Percentiles rank a stretch among this genome's conserved stretches.
Conservation (phyloP, 768 basidiomycete genomes). For the Leccinellum luteum region DNA sequence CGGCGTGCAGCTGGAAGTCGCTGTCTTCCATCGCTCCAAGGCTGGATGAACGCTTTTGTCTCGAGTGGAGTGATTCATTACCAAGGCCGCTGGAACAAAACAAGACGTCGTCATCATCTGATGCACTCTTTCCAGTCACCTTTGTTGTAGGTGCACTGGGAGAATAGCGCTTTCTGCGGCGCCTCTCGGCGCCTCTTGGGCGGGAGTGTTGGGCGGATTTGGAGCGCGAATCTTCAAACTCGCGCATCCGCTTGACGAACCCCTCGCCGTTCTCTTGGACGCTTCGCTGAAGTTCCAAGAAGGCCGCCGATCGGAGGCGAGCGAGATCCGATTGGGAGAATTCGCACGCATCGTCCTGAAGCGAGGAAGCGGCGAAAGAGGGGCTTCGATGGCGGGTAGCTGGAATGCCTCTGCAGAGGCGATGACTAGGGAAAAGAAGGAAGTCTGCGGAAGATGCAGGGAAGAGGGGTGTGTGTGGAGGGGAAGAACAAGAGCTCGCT, state of each 20-base stretch:
- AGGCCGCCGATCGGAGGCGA: conserved; percentile 58
- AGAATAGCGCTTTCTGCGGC: conserved; percentile 41
- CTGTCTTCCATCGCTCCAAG: conserved; percentile 43
- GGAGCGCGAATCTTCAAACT: conserved; percentile 58
- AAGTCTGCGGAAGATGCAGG: conserved; percentile 52
- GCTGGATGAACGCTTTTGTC: conserved; percentile 45
- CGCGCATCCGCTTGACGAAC: conserved; percentile 69
- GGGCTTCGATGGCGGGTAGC: conserved; percentile 16
- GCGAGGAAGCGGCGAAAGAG: conserved; percentile 20
- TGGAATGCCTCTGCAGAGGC: conserved; percentile 6
- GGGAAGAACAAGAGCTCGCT: conserved; percentile 22
- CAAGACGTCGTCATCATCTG: conserved; percentile 50
- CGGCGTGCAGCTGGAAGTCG: conserved; percentile 18
- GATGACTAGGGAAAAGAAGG: conserved; percentile 36
- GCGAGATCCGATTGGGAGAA: conserved; percentile 34
- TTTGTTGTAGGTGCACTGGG: conserved; percentile 19
- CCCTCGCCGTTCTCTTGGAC: conserved; percentile 65
- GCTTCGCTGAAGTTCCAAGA: conserved; percentile 61
- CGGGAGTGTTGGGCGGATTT: conserved; percentile 37
- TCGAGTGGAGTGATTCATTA: conserved; percentile 17
- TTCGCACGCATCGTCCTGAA: conserved; percentile 22
- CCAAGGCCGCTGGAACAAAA: conserved; percentile 41
- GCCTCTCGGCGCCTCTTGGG: conserved; percentile 39
- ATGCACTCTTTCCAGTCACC: conserved; percentile 19
- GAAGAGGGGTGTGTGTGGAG: conserved; percentile 37